Evolutionary conservation across 1,284 basidiomycete genomes (phyloP), one percentile per base, ranked within the genome.

Genomic region (Phlebopus sp.): DNA sequence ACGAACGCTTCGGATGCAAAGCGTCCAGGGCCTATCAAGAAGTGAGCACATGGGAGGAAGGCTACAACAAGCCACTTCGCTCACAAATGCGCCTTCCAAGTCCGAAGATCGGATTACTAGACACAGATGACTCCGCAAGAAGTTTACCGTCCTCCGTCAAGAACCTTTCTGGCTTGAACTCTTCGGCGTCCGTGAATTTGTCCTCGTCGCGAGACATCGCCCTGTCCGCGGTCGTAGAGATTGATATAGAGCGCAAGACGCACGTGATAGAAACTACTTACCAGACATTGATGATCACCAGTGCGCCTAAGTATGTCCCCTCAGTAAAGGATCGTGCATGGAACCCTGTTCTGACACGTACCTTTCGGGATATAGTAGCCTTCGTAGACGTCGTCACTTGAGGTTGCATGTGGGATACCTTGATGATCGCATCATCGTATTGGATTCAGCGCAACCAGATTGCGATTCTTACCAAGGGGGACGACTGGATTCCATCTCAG

Each of bases 41-140:
- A 5, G 7, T 40, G 4, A 61, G 35, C 15, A 67, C 57, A 27
- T 35, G 5, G 25, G 30, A 4, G 17, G 3, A 34, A 15, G 1
- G 9, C 23, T 2, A 4, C n/a, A 5, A 6, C 1, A n/a, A 14
- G 1, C 7, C 17, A 29, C 27, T 9, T 29, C 19, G 47, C 69
- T 64, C n/a, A 66, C 57, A 54, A 13, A 54, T 63, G 13, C 73
- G 62, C 15, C 69, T 63, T 25, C 74, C 74, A 44, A 68, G 66
- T 3, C 73, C 74, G 45, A 75, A 75, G 15, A 69, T 59, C 7
- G 67, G 64, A 35, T 69, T 64, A 23, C 60, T 51, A 5, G 72
- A 67, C 34, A 69, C 59, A 0, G 62, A 52, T 2, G 65, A 60
- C 1, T 61, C 61, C 5, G 45, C 46, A 10, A 37, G 27, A 37